Percentiles rank a stretch among this genome's conserved stretches.
phyloP scores from a whole-genome alignment of 2,329 filamentous ascomycete genomes.

The Metarhizium humberi region DNA sequence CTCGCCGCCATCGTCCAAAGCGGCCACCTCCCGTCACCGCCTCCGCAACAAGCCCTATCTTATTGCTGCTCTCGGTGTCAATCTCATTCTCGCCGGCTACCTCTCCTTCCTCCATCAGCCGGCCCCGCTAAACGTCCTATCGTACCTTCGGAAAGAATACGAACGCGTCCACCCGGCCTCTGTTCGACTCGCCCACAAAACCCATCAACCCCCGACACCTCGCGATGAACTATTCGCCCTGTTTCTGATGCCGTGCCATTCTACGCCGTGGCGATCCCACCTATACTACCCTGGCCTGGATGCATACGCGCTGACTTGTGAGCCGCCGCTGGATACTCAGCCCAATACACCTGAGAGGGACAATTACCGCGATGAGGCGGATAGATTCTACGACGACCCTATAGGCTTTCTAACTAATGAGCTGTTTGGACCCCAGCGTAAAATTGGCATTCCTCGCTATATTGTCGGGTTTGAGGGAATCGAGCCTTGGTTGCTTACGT shows the following conservation, averaged over 20 bases:
- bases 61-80: slow-evolving; percentile 49
- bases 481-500: slow-evolving; percentile 34
- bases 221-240: slow-evolving; percentile 51
- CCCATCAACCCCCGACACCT: slow-evolving; percentile 12
- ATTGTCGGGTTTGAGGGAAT: slow-evolving; percentile 54
- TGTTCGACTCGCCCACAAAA: slow-evolving; percentile 12
- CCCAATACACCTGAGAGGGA: slow-evolving; percentile 52
- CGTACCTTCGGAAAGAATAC: slow-evolving; percentile 68
- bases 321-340: slow-evolving; percentile 65
- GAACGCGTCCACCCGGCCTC: slow-evolving; percentile 41
- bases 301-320: slow-evolving; percentile 82
- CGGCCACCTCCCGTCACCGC: slow-evolving; percentile 16
- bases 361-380: slow-evolving; percentile 78
- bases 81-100: slow-evolving; percentile 64
- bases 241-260: slow-evolving; percentile 93
- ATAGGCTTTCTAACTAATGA: slow-evolving; percentile 43
- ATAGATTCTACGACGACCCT: slow-evolving; percentile 72
- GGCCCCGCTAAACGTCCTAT: slow-evolving; percentile 65
- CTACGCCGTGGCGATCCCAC: slow-evolving; percentile 88
- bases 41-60: slow-evolving; percentile 49
- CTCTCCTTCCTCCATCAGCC: slow-evolving; percentile 69
- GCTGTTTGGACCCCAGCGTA: slow-evolving; percentile 30
- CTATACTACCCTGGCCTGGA: slow-evolving; percentile 65
- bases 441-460: slow-evolving; percentile 37
- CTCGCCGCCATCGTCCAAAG: slow-evolving; percentile 18